Evolutionary conservation across 805 yeast genomes (phyloP), one percentile per base, ranked within the genome.

Genomic region (Schwanniomyces pseudopolymorphus): DNA sequence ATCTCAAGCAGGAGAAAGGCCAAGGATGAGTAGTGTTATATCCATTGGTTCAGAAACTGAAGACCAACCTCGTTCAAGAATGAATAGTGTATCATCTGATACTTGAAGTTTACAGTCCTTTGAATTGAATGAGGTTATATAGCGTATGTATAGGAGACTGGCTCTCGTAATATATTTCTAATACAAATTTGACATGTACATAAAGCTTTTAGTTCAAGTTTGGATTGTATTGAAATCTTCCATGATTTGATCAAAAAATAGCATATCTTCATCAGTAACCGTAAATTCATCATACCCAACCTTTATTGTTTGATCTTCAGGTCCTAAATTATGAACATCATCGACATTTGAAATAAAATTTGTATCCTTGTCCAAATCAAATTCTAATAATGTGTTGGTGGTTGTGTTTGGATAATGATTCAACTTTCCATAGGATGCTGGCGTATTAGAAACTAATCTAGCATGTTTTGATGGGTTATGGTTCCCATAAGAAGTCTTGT

Each of bases 201-300:
- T 22, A 11, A 3, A 14, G 19, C 10, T 33, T 16, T 8, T 4
- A 10, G 9, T 4, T 36, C 9, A 21, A 19, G 25, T 13, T 36
- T 9, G 25, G 11, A 20, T 11, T 11, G 46, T 40, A 33, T 39
- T 28, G 31, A 47, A 49, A 14, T 52, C 54, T 33, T 49, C 46
- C 14, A 53, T 40, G 5, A 54, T 43, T 39, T 44, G 55, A 25
- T 54, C 48, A 54, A 57, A 55, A 45, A 58, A 58, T 14, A 43
- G 14, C 33, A 57, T 41, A 38, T 59, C 63, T 28, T 55, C 63
- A 2, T 50, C 50, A 1, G 55, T 57, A 6, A 57, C 51, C 11
- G 43, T 28, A 25, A 49, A 44, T 4, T 31, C 21, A 13, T 47
- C 50, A 37, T 16, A 22, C 20, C 20, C 16, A 10, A 16, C 19